Percentiles rank a stretch among this genome's conserved stretches.
Conservation (phyloP, 1,284 basidiomycete species). For the Puccinia hordei region DNA sequence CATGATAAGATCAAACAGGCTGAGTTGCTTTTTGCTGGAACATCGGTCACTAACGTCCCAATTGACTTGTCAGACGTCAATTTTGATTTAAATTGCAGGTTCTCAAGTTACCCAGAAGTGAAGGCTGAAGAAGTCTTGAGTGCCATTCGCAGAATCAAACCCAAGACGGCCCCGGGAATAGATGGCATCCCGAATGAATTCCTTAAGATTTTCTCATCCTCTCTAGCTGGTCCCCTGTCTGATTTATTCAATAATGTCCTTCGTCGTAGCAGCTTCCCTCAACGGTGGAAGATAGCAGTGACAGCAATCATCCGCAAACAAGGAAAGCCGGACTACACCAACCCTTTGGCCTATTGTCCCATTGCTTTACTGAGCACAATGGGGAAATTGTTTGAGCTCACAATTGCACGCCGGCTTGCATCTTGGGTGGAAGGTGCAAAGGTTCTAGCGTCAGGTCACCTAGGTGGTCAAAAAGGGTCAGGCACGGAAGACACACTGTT, state of each 20-base stretch:
- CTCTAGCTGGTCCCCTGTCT: neutral
- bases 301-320: constrained; percentile 22
- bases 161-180: constrained; percentile 27
- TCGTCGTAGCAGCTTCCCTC: neutral
- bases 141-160: neutral
- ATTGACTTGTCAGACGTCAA: neutral
- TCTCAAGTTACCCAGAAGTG: neutral
- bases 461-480: too few species aligned
- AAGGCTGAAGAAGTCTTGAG: neutral
- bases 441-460: too few species aligned
- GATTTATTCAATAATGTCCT: neutral
- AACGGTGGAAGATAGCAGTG: constrained; percentile 2
- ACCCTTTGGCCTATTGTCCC: too few species aligned
- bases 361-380: too few species aligned
- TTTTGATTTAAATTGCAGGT: neutral
- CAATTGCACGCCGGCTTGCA: too few species aligned
- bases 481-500: too few species aligned
- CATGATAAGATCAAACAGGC: neutral
- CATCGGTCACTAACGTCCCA: neutral
- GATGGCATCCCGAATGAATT: neutral
- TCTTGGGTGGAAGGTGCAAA: too few species aligned
- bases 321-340: too few species aligned
- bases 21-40: constrained; percentile 1
- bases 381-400: too few species aligned
- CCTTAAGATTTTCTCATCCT: neutral